A percentile compares a stretch with the other conserved stretches of the same genome.
Evolutionary conservation across 176 grass and related monocot species (phyloP).

Genomic region (Oryza punctata): DNA sequence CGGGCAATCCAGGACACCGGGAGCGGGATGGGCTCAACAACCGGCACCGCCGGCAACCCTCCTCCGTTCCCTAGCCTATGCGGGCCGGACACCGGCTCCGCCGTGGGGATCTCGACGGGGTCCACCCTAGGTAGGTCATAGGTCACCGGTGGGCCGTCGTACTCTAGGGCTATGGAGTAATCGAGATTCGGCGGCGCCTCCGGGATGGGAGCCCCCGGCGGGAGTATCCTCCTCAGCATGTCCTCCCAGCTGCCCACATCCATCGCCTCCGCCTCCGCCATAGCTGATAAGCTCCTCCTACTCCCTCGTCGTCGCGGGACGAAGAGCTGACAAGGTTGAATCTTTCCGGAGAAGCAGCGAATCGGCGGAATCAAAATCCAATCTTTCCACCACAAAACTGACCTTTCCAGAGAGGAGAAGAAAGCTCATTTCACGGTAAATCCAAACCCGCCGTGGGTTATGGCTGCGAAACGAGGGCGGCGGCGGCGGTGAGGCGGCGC

Average conservation of each 20-base stretch:
- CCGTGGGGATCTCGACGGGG: conserved; percentile 77
- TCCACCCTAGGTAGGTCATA: conserved; percentile 85
- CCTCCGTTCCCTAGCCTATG: conserved; percentile 18
- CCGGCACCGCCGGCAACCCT: conserved; percentile 52
- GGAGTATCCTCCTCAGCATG: conserved; percentile 81
- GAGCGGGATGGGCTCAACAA: conserved; percentile 68
- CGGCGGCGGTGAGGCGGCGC: no score
- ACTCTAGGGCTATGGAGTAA: conserved; percentile 94
- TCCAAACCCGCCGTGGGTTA: no score
- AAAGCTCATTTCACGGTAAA: not conserved
- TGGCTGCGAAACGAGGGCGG: no score
- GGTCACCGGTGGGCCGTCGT: conserved; percentile 82
- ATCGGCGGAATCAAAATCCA: not conserved
- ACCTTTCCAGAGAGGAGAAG: not conserved
- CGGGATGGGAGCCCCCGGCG: conserved; percentile 75
- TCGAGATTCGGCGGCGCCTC: conserved; percentile 80
- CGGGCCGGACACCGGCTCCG: conserved; percentile 53
- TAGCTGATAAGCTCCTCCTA: conserved; percentile 33
- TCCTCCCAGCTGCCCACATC: conserved; percentile 72
- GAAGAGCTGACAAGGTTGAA: not conserved
- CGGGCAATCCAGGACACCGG: conserved; percentile 76
- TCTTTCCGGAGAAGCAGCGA: not conserved
- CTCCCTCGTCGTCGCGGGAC: not conserved
- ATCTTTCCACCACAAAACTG: conserved; percentile 16
- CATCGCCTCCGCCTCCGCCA: conserved; percentile 38